Evolutionary conservation across 495 filamentous ascomycete species (phyloP), one percentile per base, ranked within the genome.

Genomic region (Haplographium delicatum): DNA sequence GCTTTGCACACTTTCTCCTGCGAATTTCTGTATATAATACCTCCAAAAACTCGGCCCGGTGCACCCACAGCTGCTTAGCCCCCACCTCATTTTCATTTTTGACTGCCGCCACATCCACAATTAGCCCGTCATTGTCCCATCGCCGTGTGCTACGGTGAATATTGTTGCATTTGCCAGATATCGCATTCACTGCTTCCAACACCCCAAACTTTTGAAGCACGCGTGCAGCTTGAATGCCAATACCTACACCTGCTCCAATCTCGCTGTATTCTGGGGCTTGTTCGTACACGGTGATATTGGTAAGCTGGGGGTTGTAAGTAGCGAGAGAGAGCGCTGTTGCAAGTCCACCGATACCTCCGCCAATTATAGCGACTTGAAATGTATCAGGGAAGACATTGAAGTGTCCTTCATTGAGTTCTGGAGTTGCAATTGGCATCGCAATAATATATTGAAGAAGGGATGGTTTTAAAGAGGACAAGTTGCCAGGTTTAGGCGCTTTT

Each of bases 191-290:
- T 18, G 54, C 54, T 9, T 58, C 57, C 22, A 56, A 56, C 0
- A 60, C 24, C 8, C 62, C 57, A 26, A 60, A 50, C 10, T 40
- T 34, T 16, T 63, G 57, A 7, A 63, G 34, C 4, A 61, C 59
- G 44, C 70, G 59, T 37, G 76, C 72, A 5, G 73, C 75, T 47
- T 82, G 69, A 35, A 82, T 68, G 25, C 73, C 70, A 19, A 71
- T 62, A 16, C 72, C 73, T 1, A 67, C 55, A 9, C 66, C 62
- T 5, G 62, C 62, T n/a, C 68, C 68, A 52, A 66, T 63, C 47
- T 64, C 66, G 13, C 52, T 51, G 41, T 63, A 65, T 35, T 58
- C 27, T 4, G 56, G 33, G 11, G 67, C 54, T 52, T 61, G 60
- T 33, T 62, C 62, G 42, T 63, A 63, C 9, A 62, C 57, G 41